Base-by-base conservation (phyloP, 1,139 yeast species). In the Sugiyamaella sp. region DNA sequence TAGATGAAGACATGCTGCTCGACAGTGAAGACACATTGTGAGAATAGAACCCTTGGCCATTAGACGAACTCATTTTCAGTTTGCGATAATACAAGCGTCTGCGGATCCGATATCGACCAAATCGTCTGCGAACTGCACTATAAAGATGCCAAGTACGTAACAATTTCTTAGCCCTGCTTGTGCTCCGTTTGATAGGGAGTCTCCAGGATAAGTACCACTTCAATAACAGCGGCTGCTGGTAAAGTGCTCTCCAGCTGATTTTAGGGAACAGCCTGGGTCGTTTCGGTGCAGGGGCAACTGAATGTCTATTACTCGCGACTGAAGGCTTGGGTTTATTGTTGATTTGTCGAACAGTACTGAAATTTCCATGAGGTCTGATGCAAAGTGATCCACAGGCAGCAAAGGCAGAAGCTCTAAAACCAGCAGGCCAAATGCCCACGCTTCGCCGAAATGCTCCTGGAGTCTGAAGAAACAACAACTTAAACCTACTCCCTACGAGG, bases 131-230 rank as follows among this genome's bases (percentile, higher is more conserved):
- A 35, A 46, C 41, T 6, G 44, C 32, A 17, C 10, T 46, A 46
- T 24, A 38, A 20, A 25, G 37, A 9, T 25, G 49, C 14, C 33
- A 37, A 19, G 43, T 37, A 4, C 50, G 43, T 22, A 19, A 16
- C 37, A 37, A 21, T 37, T 37, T 3, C 14, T 35, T 17, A 19
- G n/a, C n/a, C 21, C 16, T 37, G 27, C 5, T 19, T 40, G 6
- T 27, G 14, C 17, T 17, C 17, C 24, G 9, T 19, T 10, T 22
- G 24, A 19, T 38, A 14, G 12, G 50, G 44, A 2, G 29, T 10
- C 35, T 46, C 50, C 50, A 46, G n/a, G 41, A 38, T 17, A 46
- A 25, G 39, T 46, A 46, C 50, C 50, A 46, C 24, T 38, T 46
- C 17, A 46, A 27, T 16, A 46, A 25, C 12, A 46, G 22, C 24